Evolutionary conservation across 2,329 filamentous ascomycete genomes (phyloP), one percentile per base, ranked within the genome.

Genomic region (Venturia pyrina): DNA sequence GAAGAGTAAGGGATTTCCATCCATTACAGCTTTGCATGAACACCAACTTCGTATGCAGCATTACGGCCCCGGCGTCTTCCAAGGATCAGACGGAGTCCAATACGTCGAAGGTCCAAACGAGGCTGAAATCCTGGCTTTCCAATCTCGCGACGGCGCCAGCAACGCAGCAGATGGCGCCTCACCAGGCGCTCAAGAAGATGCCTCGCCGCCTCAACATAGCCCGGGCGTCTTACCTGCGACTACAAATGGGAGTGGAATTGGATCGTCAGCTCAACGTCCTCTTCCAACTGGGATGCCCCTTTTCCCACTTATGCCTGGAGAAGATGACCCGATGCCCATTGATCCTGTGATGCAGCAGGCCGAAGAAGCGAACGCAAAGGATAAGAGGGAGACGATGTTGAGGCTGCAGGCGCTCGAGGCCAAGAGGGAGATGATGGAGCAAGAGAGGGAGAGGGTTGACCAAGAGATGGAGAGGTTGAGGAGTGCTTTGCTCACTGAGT

Each of bases 1-100:
- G 66, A 69, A 68, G 66, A 68, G 64, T 15, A 70, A 69, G 62
- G 70, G 69, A 1, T 71, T 70, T 62, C 64, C 66, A 3, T 70
- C 67, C 13, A 37, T 69, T 15, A 41, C 66, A n/a, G 67, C 67
- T 5, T 53, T 71, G 17, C 65, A 67, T 28, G 69, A 69, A 50
- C 69, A 71, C 60, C 66, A 60, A 66, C 65, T 66, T 10, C 21
- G 59, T 17, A 66, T 66, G 64, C 37, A 66, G 37, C 64, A 66
- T 32, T 66, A 56, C 56, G 64, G 64, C n/a, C 41, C 41, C 5
- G 64, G 48, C 13, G 32, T 32, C 19, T 62, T 24, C n/a, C 64
- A 66, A 32, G 59, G 44, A 37, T 10, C 17, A 24, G 56, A 66
- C 3, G 56, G 64, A 24, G n/a, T 60, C 13, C 37, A 28, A 28